A percentile compares a stretch with the other conserved stretches of the same genome.
Conservation (phyloP, 2,329 filamentous ascomycete genomes). For the Neophaeococcomyces aloes region DNA sequence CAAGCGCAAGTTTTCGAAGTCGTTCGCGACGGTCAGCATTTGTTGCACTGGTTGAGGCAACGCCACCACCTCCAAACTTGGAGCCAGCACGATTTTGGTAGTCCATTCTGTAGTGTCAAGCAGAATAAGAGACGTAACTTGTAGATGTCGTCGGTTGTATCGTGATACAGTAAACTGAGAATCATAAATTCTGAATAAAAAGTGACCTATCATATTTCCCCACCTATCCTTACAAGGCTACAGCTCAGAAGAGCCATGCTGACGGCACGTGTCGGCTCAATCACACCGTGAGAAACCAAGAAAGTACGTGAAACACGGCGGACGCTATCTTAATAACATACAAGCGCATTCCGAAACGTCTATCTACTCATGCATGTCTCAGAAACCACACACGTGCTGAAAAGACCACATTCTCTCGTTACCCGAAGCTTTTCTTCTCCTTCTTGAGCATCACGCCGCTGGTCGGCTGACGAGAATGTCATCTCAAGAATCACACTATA, state of each 20-base stretch:
- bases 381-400: neutral
- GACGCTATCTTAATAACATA: too few species aligned
- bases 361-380: neutral
- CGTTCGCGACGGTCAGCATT: conserved; percentile 97
- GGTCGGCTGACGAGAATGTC: conserved; percentile 1
- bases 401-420: neutral
- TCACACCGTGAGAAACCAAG: neutral
- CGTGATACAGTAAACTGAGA: neutral
- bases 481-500: conserved; percentile 1
- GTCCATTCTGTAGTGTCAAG: conserved; percentile 40
- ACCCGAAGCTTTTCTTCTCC: neutral
- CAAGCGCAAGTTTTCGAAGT: conserved; percentile 92
- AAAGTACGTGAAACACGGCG: neutral
- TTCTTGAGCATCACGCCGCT: neutral
- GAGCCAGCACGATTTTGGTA: conserved; percentile 89
- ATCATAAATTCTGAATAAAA: neutral
- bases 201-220: neutral
- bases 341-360: too few species aligned
- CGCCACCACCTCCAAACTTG: conserved; percentile 95
- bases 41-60: conserved; percentile 83
- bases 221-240: neutral
- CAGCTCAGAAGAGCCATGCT: neutral
- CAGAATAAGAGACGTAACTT: neutral
- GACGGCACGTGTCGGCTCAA: too few species aligned
- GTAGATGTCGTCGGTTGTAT: neutral